Evolutionary conservation across 2,329 filamentous ascomycete genomes (phyloP), one percentile per base, ranked within the genome.

Genomic region (Raffaelea ambrosiae): DNA sequence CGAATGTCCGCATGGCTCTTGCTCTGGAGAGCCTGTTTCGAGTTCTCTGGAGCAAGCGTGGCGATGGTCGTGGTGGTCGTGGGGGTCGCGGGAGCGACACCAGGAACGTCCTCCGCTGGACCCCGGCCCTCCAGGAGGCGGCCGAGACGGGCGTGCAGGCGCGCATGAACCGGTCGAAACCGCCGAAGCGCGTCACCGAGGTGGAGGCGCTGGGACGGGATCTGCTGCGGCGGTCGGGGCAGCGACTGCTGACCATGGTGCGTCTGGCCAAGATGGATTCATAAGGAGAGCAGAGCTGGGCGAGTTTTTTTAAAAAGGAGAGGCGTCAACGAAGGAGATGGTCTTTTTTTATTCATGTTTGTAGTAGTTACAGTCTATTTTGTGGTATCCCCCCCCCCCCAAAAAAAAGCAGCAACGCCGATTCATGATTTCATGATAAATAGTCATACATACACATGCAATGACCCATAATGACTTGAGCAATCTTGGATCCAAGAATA

Each of bases 1-100:
- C 88, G 53, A 90, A 93, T 55, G 81, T 83, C 23, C 86, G 85
- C 60, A 71, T 90, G 35, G 82, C 83, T 2, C 64, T 90, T 10
- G 62, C 86, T 26, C 66, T 88, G 0, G 87, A 91, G 64, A 72
- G 71, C 2, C 63, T 88, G 44, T 58, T 87, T 26, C 72, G 81
- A 41, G 65, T 81, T 7, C 62, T 76, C 3, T 74, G 69, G 63
- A 48, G 49, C 3, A 26, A 10, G n/a, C n/a, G n/a, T n/a, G n/a
- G n/a, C n/a, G n/a, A n/a, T n/a, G n/a, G n/a, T n/a, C n/a, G n/a
- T n/a, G n/a, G n/a, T n/a, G n/a, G n/a, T n/a, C n/a, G n/a, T n/a
- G n/a, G n/a, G n/a, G n/a, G n/a, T n/a, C n/a, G n/a, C n/a, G n/a
- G n/a, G n/a, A n/a, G n/a, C 9, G 16, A 7, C 2, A 13, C 16